These are phyloP conservation scores for Aspergillus biplanus DNA, from an alignment of 495 filamentous ascomycete species.

Conservation along the genomic window DNA sequence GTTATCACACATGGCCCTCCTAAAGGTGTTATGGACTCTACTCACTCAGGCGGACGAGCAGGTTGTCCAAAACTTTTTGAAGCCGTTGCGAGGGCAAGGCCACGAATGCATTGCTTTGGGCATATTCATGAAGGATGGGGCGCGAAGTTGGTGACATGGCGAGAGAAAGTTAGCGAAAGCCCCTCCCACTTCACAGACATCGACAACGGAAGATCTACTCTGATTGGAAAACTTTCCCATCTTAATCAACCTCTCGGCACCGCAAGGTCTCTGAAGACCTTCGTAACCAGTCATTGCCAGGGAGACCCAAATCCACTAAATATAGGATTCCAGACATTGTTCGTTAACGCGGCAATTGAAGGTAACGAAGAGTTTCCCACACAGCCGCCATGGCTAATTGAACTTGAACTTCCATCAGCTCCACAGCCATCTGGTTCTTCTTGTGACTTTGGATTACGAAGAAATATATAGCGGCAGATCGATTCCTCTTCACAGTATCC, in stretches of 20 bases:
- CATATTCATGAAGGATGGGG: slow-evolving; percentile 76
- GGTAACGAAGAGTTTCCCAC: slow-evolving; percentile 34
- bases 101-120: slow-evolving; percentile 70
- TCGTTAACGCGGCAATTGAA: slow-evolving; percentile 68
- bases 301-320: slow-evolving; percentile 35
- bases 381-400: slow-evolving; percentile 57
- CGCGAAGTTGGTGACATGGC: slow-evolving; percentile 61
- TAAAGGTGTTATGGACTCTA: slow-evolving; percentile 54
- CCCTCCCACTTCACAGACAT: slow-evolving; percentile 52
- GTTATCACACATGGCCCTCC: slow-evolving; percentile 74
- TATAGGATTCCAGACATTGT: slow-evolving; percentile 56
- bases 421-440: too few relatives aligned
- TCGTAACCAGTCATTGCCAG: slow-evolving; percentile 38
- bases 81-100: slow-evolving; percentile 55
- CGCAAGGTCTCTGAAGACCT: too few relatives aligned
- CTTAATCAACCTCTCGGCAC: too few relatives aligned
- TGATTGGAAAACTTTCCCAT: slow-evolving; percentile 44
- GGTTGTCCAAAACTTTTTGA: slow-evolving; percentile 63
- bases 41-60: slow-evolving; percentile 34
- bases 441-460: too few relatives aligned
- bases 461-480: too few relatives aligned
- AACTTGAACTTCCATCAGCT: slow-evolving; percentile 50
- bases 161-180: slow-evolving; percentile 30
- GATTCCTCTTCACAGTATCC: too few relatives aligned
- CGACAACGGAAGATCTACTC: slow-evolving; percentile 44